phyloP scores from a whole-genome alignment of 257 asterid genomes.

The Salvia miltiorrhiza region DNA sequence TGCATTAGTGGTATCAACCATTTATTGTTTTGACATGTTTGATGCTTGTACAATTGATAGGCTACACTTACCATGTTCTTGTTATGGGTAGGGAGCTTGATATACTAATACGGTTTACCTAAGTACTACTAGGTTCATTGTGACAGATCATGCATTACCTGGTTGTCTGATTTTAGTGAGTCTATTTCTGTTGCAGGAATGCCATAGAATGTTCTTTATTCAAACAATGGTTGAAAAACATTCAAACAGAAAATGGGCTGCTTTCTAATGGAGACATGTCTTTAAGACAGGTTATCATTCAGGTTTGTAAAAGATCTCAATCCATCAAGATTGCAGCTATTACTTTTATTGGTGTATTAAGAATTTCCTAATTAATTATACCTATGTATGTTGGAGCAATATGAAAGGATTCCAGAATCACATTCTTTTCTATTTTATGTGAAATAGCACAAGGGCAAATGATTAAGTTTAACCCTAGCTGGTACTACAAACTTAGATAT shows the following conservation, averaged over 20 bases:
- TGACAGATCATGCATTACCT: background rate
- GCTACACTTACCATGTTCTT: background rate
- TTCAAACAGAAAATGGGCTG: slow-evolving; percentile 65
- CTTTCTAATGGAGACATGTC: slow-evolving; percentile 66
- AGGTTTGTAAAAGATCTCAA: slow-evolving; percentile 42
- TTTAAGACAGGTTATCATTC: slow-evolving; percentile 62
- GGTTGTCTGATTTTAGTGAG: background rate
- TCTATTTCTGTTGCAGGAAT: slow-evolving; percentile 52
- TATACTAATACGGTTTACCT: background rate
- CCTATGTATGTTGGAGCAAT: background rate
- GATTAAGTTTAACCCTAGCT: background rate
- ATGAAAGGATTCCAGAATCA: background rate
- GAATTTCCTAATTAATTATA: background rate
- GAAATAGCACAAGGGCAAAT: background rate
- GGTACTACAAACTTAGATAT: background rate
- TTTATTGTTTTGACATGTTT: background rate
- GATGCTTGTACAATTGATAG: background rate
- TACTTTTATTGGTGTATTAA: background rate
- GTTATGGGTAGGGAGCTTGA: background rate
- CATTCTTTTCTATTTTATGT: background rate
- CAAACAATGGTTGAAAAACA: slow-evolving; percentile 79
- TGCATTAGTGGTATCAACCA: background rate
- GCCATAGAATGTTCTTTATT: slow-evolving; percentile 75
- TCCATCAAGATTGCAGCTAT: slow-evolving; percentile 1
- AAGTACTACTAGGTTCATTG: background rate